Base-by-base conservation (phyloP, 108 stramenopile genomes). In the Pseudonitzschia multiseries region DNA sequence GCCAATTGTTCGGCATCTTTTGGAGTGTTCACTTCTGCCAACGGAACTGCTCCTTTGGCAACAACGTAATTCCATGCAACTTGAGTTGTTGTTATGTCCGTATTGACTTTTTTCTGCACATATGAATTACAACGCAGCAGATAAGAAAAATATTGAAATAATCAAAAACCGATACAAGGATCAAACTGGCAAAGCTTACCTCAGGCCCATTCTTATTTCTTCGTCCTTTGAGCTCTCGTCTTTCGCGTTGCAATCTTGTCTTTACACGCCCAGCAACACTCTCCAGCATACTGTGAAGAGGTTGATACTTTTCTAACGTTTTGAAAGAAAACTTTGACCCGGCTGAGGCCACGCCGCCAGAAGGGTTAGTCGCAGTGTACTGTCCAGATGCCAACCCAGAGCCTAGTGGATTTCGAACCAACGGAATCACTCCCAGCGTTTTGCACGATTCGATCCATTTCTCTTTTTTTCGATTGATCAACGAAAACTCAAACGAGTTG, bases 31-130 rank as follows among this genome's bases (percentile, higher is more conserved):
- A 96, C 84, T 53, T 89, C 88, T 20, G 84, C 57, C 31, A 96
- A 27, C 29, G 95, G 95, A 9, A 96, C 93, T 12, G 77, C 89
- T 21, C 95, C 95, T 70, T 93, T 93, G 17, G 93, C 93, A 69
- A 84, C 76, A 0, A 96, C 81, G 71, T 93, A 96, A 67, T 94
- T 87, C 32, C 93, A 79, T 17, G 93, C 93, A 57, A 96, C 82
- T 74, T 96, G 95, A 15, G 87, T 84, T 51, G 92, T 84, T 0
- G 93, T 93, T 41, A 93, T 88, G 33, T 86, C 88, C 17, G 83
- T 87, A 53, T 91, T 94, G 78, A 94, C 82, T 67, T 89, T 83
- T 54, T 87, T 87, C 79, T 82, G 36, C 20, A 52, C 0, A 1
- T 22, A 68, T 50, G 4, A 5, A 36, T 2, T 36, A 36, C 36